Base-by-base conservation (phyloP, 371 early-diverging fungal species). In the Capillidium rhysosporum region DNA sequence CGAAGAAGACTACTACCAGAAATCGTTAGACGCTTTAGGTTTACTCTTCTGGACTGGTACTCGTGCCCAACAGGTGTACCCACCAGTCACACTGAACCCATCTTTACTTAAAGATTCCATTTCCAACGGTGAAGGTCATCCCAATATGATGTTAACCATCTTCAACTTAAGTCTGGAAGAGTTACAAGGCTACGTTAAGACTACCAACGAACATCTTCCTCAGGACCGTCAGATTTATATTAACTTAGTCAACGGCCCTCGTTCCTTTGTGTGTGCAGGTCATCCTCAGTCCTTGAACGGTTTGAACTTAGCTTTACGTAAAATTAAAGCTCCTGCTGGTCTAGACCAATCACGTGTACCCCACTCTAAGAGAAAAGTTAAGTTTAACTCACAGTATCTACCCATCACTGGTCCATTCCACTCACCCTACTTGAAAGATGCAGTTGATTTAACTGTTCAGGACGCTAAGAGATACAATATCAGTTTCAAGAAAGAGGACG, bases 331-430 rank as follows among this genome's bases (percentile, higher is more conserved):
- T 23, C 75, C 79, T 40, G 64, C 84, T 1, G 80, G 79, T 48
- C 71, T 79, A 41, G 90, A 91, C 62, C 91, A 91, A 66, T 76
- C 78, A 44, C 80, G 89, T 56, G 71, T 89, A 38, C 90, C 91
- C 31, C 76, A 68, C 67, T 82, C 85, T 52, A 76, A 89, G 70
- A 75, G 90, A 63, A 88, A 88, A 63, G 71, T 86, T 63, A 81
- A 82, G 65, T 86, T 92, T 59, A 75, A 80, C 20, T 77, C 81
- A 38, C 80, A 86, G 52, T 92, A 88, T 72, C 68, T 90, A 61
- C 86, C 89, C 53, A 86, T 89, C 60, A 75, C 84, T 24, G 84
- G 79, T 54, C 91, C 92, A 21, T 92, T 89, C 85, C 92, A 92
- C 69, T 74, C 75, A 34, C 62, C 68, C 14, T 86, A 88, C 63